Base-by-base conservation (phyloP, 768 basidiomycete genomes). In the Lyophyllum shimeji region DNA sequence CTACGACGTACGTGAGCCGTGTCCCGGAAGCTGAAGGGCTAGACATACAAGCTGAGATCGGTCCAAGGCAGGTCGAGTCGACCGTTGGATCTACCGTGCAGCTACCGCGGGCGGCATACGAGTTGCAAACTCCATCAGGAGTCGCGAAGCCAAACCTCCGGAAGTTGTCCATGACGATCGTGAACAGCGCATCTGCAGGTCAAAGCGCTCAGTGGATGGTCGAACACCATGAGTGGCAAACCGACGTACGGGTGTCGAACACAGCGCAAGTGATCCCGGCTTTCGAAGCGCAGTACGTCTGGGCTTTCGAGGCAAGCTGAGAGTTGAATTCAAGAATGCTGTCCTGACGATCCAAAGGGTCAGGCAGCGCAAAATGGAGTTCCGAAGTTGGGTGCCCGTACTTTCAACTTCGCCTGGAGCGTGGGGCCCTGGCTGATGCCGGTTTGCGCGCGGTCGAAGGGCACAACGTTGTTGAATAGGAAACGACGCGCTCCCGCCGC, bases 401-500 rank as follows among this genome's bases (percentile, higher is more conserved):
- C 65, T 42, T 60, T 62, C 55, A 66, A 37, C 50, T 59, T 64
- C 24, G 56, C 61, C 24, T 63, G 59, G 0, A 66, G 52, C 18
- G 45, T 45, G 3, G 56, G 13, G 21, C 65, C 63, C n/a, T 57
- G 55, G 20, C 43, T 24, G 20, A 62, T 55, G 0, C 65, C 65
- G 11, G 49, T 57, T 24, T 61, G 59, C 7, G 63, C 63, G 24
- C 65, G 54, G 55, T 66, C 63, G 39, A 64, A 66, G 2, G 65
- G 65, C 12, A 66, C 56, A 11, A 64, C 55, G 33, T 63, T 61
- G 18, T 66, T 66, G 45, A 66, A 66, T 2, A 66, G 46, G 31
- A 66, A 66, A 9, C 60, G 63, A 8, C 65, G 59, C 12, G 63
- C 65, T 12, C 65, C 65, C 1, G 60, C 65, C 9, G 6, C 42